Conservation (phyloP, 2,329 filamentous ascomycete species). For the Sclerotinia glacialis region DNA sequence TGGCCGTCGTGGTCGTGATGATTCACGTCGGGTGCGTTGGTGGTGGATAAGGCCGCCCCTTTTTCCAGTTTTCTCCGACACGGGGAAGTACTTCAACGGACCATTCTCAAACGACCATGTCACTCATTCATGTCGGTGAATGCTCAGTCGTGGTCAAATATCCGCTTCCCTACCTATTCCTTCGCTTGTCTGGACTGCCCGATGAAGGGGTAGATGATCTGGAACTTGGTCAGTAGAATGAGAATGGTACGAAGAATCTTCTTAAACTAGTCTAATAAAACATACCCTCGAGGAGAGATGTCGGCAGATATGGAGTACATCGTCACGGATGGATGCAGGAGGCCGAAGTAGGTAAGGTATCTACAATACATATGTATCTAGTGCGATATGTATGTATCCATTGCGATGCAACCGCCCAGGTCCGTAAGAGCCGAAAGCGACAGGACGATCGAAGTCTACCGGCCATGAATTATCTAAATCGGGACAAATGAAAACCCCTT, state of each 20-base stretch:
- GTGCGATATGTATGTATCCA: not conserved
- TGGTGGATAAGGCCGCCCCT: not conserved
- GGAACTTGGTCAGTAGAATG: conserved; percentile 1
- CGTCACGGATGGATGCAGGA: conserved; percentile 4
- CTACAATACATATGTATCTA: conserved; percentile 13
- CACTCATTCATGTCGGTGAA: conserved; percentile 13
- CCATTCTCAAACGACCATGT: conserved; percentile 18
- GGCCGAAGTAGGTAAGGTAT: conserved; percentile 12
- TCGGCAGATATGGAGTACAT: conserved; percentile 14
- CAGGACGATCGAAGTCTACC: conserved; percentile 14
- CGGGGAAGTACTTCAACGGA: conserved; percentile 1
- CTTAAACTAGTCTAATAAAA: not conserved
- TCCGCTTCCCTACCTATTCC: not conserved
- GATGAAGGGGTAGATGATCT: conserved; percentile 9
- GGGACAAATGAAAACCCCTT: not conserved
- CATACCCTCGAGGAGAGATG: not conserved
- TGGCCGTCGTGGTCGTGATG: conserved; percentile 2
- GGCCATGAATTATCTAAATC: conserved; percentile 6
- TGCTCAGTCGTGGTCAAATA: conserved; percentile 15
- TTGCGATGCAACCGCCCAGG: not conserved
- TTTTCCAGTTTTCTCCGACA: not conserved
- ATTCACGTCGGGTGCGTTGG: conserved; percentile 11
- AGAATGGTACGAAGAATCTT: not conserved
- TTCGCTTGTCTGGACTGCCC: conserved; percentile 6
- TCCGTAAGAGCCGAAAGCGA: conserved; percentile 15